phyloP scores from a whole-genome alignment of 2,329 filamentous ascomycete genomes.

The Lachnellula occidentalis region DNA sequence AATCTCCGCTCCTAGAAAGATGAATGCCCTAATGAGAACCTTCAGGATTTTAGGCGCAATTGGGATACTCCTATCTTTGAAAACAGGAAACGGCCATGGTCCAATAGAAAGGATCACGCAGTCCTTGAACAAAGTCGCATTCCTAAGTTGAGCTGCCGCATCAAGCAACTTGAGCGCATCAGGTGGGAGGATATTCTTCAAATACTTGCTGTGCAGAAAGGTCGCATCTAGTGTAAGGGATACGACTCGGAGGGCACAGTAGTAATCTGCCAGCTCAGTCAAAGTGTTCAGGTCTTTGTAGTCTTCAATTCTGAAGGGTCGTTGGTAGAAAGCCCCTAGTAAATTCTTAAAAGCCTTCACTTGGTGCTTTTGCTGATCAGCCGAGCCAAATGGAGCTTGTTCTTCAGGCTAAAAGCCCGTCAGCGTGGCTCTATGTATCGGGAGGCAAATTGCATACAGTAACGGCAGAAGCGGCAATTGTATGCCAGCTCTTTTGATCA shows the following conservation, averaged over 20 bases:
- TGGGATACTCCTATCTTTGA: neutral
- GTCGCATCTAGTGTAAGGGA: neutral
- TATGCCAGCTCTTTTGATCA: neutral
- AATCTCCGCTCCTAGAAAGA: no score
- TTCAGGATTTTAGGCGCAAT: no score
- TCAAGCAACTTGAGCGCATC: neutral
- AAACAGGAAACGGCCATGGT: neutral
- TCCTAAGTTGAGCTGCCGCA: neutral
- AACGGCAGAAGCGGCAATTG: no score
- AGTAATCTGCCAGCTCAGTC: neutral
- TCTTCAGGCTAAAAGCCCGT: neutral
- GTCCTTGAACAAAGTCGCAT: neutral
- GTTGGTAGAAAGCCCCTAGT: neutral
- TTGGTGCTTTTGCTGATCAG: neutral
- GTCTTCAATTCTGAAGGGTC: neutral
- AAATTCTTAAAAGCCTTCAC: neutral
- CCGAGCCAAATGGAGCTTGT: neutral
- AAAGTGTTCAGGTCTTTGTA: neutral
- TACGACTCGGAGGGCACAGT: neutral
- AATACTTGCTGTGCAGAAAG: neutral
- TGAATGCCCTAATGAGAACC: no score
- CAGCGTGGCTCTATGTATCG: neutral
- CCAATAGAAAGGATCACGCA: neutral
- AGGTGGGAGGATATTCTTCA: neutral
- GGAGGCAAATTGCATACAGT: neutral